phyloP scores from a whole-genome alignment of 352 stramenopile species.

The Globisporangium polare region DNA sequence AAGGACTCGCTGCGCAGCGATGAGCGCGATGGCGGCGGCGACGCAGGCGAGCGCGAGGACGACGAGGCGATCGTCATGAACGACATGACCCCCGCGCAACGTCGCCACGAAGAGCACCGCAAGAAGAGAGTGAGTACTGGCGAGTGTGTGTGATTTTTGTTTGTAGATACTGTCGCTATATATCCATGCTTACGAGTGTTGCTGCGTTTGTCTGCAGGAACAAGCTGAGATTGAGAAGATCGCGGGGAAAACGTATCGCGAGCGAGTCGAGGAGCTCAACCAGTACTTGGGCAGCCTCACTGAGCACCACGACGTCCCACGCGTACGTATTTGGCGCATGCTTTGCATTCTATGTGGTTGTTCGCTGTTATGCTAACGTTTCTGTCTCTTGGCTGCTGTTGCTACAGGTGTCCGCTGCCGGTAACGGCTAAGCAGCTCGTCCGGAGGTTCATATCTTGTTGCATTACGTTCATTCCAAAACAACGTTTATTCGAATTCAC shows the following conservation, averaged over 20 bases:
- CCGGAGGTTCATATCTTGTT: background rate
- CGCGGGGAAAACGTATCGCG: slow-evolving; percentile 85
- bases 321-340: slow-evolving; percentile 47
- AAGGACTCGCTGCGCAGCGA: slow-evolving; percentile 27
- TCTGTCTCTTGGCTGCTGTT: background rate
- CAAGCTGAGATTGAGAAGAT: slow-evolving; percentile 84
- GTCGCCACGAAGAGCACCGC: slow-evolving; percentile 70
- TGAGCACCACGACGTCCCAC: slow-evolving; percentile 98
- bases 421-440: slow-evolving; percentile 72
- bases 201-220: slow-evolving; percentile 37
- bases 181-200: slow-evolving; percentile 2
- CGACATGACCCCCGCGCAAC: slow-evolving; percentile 73
- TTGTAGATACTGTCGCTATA: background rate
- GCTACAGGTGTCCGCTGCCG: slow-evolving; percentile 76
- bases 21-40: background rate
- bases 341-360: background rate
- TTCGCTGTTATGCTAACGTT: background rate
- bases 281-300: slow-evolving; percentile 94
- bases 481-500: slow-evolving; percentile 5
- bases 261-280: slow-evolving; percentile 96
- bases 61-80: slow-evolving; percentile 27
- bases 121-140: slow-evolving; percentile 65
- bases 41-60: slow-evolving; percentile 7
- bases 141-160: background rate
- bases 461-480: slow-evolving; percentile 6